Conservation (phyloP, 192 early-diverging fungal genomes). For the Linnemannia schmuckeri region DNA sequence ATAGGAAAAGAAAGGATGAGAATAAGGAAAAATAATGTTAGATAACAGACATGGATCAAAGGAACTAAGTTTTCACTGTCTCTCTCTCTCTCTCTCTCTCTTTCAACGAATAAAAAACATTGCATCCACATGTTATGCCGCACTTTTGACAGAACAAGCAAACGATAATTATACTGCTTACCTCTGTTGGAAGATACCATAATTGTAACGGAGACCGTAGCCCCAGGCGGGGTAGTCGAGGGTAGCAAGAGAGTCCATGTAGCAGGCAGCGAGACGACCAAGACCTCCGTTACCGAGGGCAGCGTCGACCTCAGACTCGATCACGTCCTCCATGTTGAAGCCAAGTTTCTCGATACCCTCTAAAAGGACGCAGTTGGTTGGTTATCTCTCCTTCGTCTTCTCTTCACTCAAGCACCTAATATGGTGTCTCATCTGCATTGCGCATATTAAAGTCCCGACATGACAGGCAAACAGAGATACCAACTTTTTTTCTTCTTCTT, state of each 20-base stretch:
- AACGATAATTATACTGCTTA: constrained; percentile 9
- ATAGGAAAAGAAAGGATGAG: not conserved
- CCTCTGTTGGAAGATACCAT: constrained; percentile 99
- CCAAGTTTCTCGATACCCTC: constrained; percentile 80
- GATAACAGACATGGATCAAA: constrained; percentile 6
- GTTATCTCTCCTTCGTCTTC: not conserved
- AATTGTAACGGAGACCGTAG: constrained; percentile 97
- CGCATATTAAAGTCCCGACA: not conserved
- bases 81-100: not conserved
- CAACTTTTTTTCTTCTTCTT: too few species aligned
- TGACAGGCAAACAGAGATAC: not conserved
- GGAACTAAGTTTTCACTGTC: not conserved
- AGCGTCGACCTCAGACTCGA: constrained; percentile 95
- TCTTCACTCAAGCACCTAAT: not conserved
- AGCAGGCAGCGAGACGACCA: constrained; percentile 97
- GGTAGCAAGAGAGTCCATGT: constrained; percentile 96
- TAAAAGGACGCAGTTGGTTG: constrained; percentile 20
- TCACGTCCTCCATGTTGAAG: constrained; percentile 92
- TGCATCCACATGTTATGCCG: not conserved
- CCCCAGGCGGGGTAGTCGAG: constrained; percentile 96
- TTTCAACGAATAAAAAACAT: not conserved
- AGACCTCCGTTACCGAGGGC: constrained; percentile 98
- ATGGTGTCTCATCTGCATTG: not conserved
- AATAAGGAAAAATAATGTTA: not conserved
- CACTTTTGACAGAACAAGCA: not conserved